Evolutionary conservation across 1,284 basidiomycete species (phyloP), one percentile per base, ranked within the genome.

Genomic region (Sanghuangporus sanghuang): DNA sequence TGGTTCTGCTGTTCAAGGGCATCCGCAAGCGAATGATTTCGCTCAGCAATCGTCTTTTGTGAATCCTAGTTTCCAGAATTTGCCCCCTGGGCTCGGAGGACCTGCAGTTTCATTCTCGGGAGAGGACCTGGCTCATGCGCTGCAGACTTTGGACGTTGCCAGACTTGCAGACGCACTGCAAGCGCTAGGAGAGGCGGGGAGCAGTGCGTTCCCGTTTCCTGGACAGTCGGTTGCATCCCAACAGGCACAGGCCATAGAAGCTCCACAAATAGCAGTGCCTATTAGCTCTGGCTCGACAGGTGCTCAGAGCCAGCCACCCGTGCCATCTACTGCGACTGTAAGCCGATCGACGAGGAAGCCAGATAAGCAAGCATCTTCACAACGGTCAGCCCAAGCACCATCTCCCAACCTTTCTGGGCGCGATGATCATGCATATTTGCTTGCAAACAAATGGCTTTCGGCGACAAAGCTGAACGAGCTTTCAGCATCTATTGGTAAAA

Each of bases 401-500:
- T 68, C 71, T 39, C 71, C 82, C 36, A 60, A 68, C 66, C 40
- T 65, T 14, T 39, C 67, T 23, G 21, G 44, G 16, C 72, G 70
- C 6, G 79, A 80, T 1, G 80, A 79, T 40, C 81, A 83, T 67
- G 79, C 80, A 6, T 74, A 80, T 64, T 74, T 84, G 69, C 74
- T 84, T 42, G 84, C 89, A 4, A 90, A 83, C 58, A 91, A 87
- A 70, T 92, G 90, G 90, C 77, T 92, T 74, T 85, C 80, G 66
- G 78, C 88, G 2, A 74, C 74, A 7, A 89, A 90, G 71, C 75
- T 92, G 16, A 79, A 82, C 7, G 85, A 89, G 65, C 74, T 92
- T 67, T 87, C 84, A 16, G 79, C 79, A 70, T 82, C 79, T 9
- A 80, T 90, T 78, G 90, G 90, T 90, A 66, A 46, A 46, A 69